These are phyloP conservation scores for Sporothrix globosa DNA, from an alignment of 2,329 filamentous ascomycete genomes.

Conservation along the genomic window DNA sequence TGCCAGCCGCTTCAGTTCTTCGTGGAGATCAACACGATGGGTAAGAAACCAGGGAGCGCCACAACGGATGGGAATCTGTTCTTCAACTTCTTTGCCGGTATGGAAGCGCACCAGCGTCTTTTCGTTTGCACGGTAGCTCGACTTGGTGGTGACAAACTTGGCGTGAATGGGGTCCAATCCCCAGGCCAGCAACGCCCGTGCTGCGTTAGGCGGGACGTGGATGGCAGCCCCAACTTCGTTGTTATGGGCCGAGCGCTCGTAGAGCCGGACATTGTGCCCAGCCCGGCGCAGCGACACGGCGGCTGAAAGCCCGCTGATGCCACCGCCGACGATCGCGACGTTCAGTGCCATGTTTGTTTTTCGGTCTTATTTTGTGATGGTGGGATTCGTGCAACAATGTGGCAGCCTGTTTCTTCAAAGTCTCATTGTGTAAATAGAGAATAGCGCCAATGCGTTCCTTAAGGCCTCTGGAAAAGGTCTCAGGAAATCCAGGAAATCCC, in stretches of 20 bases:
- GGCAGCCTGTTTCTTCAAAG: neutral
- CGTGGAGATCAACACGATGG: conserved; percentile 24
- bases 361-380: neutral
- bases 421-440: no score
- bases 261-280: conserved; percentile 6
- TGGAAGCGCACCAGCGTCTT: conserved; percentile 20
- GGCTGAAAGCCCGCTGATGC: conserved; percentile 20
- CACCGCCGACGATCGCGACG: conserved; percentile 21
- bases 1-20: conserved; percentile 21
- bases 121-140: conserved; percentile 22
- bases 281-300: conserved; percentile 23
- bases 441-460: no score
- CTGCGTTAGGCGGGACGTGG: conserved; percentile 22
- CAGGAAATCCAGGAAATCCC: no score
- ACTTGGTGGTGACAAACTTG: conserved; percentile 27
- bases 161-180: conserved; percentile 17
- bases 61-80: conserved; percentile 22
- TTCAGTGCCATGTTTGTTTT: neutral
- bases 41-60: conserved; percentile 18
- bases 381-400: neutral
- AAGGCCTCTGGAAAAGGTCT: no score
- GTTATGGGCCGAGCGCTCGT: conserved; percentile 19
- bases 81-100: conserved; percentile 21
- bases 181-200: conserved; percentile 15
- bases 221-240: conserved; percentile 20